phyloP scores from a whole-genome alignment of 2,329 filamentous ascomycete species.

The Aphanoascus verrucosus region DNA sequence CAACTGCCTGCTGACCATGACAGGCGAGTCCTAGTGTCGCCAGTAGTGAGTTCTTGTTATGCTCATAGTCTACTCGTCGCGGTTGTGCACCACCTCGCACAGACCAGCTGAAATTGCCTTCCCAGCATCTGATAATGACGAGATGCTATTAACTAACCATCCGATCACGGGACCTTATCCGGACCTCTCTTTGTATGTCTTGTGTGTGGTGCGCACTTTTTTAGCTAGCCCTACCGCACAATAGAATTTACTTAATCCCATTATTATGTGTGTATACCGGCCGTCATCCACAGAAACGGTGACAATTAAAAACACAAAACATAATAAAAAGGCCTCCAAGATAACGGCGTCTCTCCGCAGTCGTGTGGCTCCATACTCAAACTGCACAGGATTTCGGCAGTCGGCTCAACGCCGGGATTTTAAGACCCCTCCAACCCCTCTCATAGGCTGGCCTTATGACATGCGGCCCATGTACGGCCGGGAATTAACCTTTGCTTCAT shows the following conservation, averaged over 20 bases:
- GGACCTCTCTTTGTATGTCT: not conserved
- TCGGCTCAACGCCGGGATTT: not conserved
- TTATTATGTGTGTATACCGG: not conserved
- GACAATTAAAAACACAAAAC: not conserved
- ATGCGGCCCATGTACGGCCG: not conserved
- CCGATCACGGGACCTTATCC: slow-evolving; percentile 6
- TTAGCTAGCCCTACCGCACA: not conserved
- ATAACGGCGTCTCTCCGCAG: not conserved
- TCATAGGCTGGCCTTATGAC: slow-evolving; percentile 2
- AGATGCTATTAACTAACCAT: not conserved
- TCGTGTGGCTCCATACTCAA: no score
- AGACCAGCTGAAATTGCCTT: not conserved
- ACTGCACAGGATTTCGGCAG: not conserved
- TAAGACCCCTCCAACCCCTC: not conserved
- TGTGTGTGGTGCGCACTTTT: not conserved
- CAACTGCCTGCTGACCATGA: no score
- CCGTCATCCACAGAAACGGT: no score
- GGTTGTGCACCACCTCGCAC: not conserved
- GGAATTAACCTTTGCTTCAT: not conserved
- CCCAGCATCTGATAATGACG: not conserved
- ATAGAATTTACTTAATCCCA: not conserved
- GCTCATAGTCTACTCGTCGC: no score
- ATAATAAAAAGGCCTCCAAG: not conserved
- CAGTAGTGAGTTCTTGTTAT: no score
- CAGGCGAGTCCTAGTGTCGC: no score